Conservation (phyloP, 2,329 filamentous ascomycete species). For the Aspergillus melleus region DNA sequence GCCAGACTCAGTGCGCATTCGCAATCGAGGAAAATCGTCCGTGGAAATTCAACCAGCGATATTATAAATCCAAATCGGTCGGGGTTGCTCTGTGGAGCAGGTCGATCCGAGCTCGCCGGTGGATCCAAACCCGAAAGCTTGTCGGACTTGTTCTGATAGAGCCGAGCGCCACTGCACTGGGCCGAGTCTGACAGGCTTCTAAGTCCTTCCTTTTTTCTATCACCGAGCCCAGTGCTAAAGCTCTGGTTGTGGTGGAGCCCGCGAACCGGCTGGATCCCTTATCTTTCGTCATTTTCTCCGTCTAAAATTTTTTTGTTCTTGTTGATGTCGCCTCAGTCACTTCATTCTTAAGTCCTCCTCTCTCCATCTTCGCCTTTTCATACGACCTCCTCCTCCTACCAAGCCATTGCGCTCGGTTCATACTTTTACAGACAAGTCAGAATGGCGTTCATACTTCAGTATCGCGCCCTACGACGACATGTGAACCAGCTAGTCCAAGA, state of each 20-base stretch:
- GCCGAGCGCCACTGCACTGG: too few relatives aligned
- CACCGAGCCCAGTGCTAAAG: too few relatives aligned
- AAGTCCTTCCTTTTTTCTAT: too few relatives aligned
- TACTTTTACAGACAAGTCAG: neutral
- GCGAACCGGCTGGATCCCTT: too few relatives aligned
- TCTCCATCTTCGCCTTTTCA: neutral
- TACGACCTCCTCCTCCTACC: neutral
- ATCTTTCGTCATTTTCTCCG: neutral
- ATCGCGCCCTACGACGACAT: neutral
- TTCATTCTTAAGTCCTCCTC: neutral
- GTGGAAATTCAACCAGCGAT: neutral
- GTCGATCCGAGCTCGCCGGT: neutral
- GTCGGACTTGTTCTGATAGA: neutral
- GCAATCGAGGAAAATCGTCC: neutral
- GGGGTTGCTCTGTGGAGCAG: neutral
- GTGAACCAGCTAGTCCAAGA: neutral
- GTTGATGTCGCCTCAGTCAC: neutral
- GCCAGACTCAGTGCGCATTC: neutral
- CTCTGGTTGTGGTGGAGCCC: too few relatives aligned
- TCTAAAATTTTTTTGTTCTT: neutral
- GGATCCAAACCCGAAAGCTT: neutral
- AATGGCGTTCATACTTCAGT: neutral
- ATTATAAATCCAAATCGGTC: neutral
- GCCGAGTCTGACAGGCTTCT: too few relatives aligned
- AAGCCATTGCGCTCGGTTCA: neutral